Evolutionary conservation across 83 land plant genomes (phyloP).

Genomic region (Isoetes engelmannii): DNA sequence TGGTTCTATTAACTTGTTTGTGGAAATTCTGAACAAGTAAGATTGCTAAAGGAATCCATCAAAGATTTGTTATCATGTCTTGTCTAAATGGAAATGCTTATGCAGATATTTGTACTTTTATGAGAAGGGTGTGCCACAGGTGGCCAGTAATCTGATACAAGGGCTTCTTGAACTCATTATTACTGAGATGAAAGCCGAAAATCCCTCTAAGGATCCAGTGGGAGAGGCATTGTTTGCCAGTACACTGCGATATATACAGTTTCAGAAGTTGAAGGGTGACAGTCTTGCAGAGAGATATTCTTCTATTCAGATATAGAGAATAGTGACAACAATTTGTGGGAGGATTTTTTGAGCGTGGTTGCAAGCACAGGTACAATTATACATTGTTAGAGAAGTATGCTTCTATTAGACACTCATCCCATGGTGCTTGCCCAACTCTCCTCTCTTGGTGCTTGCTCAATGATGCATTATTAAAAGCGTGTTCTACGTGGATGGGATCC

Average conservation of each 20-base stretch:
- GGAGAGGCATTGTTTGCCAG: slow-evolving; percentile 76
- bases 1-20: slow-evolving; percentile 77
- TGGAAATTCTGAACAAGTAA: slow-evolving; percentile 96
- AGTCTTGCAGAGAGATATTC: slow-evolving; percentile 73
- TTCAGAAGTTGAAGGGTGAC: slow-evolving; percentile 89
- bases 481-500: no score
- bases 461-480: no score
- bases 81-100: background rate
- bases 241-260: slow-evolving; percentile 81
- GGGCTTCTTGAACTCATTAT: slow-evolving; percentile 74
- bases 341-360: no score
- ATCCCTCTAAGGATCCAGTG: slow-evolving; percentile 44
- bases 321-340: no score
- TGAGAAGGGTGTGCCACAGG: slow-evolving; percentile 84
- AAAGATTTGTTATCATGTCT: background rate
- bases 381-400: no score
- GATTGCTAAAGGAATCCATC: background rate
- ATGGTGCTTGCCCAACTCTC: no score
- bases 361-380: no score
- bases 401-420: no score
- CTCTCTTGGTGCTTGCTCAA: no score
- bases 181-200: slow-evolving; percentile 75
- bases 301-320: slow-evolving; percentile 38
- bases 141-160: slow-evolving; percentile 62
- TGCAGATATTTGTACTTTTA: slow-evolving; percentile 89